Percentiles rank a stretch among this genome's conserved stretches.
phyloP scores from a whole-genome alignment of 768 basidiomycete species.

The Mycena latifolia region DNA sequence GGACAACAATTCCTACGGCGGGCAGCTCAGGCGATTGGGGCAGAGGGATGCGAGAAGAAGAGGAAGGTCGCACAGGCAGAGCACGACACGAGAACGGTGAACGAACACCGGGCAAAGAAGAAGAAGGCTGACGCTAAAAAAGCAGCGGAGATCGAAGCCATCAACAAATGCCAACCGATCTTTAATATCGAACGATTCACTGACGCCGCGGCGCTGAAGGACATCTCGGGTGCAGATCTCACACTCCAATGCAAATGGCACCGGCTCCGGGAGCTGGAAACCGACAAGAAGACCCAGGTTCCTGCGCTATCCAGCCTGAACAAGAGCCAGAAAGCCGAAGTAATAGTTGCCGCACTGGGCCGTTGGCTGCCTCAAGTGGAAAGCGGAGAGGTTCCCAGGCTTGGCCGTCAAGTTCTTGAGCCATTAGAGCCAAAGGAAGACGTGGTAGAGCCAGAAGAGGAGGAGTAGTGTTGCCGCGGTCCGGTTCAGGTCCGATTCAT shows the following conservation, averaged over 20 bases:
- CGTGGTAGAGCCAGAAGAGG: background rate
- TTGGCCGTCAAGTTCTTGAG: background rate
- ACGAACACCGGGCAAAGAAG: background rate
- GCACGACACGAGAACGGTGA: background rate
- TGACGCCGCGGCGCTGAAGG: background rate
- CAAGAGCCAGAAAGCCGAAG: conserved; percentile 13
- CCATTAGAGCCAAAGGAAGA: background rate
- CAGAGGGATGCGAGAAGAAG: conserved; percentile 7
- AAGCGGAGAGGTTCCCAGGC: background rate
- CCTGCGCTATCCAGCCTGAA: conserved; percentile 16
- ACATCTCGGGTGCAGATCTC: background rate
- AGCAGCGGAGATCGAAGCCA: background rate
- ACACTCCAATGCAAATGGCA: conserved; percentile 25
- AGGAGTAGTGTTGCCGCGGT: too few species aligned
- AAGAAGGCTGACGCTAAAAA: background rate
- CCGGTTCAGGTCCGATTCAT: too few species aligned
- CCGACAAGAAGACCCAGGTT: conserved; percentile 17
- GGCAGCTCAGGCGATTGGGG: too few species aligned
- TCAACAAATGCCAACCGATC: conserved; percentile 4
- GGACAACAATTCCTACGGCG: background rate
- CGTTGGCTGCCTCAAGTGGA: background rate
- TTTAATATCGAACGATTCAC: conserved; percentile 11
- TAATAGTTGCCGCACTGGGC: background rate
- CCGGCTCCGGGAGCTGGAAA: conserved; percentile 16
- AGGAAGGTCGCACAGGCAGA: conserved; percentile 6